phyloP scores from a whole-genome alignment of 768 basidiomycete genomes.

The Rubroboletus satanas region DNA sequence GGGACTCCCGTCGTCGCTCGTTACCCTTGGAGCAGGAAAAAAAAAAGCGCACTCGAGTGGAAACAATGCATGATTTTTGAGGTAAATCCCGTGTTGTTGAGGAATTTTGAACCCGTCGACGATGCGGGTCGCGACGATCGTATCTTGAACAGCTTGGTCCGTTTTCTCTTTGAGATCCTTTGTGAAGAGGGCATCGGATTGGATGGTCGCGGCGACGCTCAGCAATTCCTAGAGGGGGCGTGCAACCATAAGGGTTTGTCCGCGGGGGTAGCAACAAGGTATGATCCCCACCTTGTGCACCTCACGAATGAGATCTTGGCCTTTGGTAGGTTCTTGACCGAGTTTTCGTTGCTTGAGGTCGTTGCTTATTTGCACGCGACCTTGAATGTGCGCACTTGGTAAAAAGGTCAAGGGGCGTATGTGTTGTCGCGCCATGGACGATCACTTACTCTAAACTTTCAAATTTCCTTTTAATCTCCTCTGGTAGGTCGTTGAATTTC shows the following conservation, averaged over 20 bases:
- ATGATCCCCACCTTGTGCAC: slow-evolving; percentile 56
- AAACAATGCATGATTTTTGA: slow-evolving; percentile 78
- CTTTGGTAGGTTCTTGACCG: slow-evolving; percentile 70
- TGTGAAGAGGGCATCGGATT: slow-evolving; percentile 61
- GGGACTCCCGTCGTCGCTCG: neutral
- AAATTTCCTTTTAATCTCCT: slow-evolving; percentile 57
- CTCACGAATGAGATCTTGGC: slow-evolving; percentile 61
- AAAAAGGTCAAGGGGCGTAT: slow-evolving; percentile 6
- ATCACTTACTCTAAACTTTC: slow-evolving; percentile 66
- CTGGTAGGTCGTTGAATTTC: slow-evolving; percentile 81
- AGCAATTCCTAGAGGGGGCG: slow-evolving; percentile 54
- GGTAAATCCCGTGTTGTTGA: slow-evolving; percentile 62
- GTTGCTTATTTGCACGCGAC: slow-evolving; percentile 75
- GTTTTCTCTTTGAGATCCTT: slow-evolving; percentile 71
- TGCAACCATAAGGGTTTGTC: neutral
- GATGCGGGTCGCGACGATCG: slow-evolving; percentile 70
- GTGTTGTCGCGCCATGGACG: neutral
- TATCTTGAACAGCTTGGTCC: slow-evolving; percentile 77
- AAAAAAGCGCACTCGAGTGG: slow-evolving; percentile 63
- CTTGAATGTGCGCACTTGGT: slow-evolving; percentile 66
- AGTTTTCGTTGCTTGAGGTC: slow-evolving; percentile 73
- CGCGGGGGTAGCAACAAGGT: neutral
- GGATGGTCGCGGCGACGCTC: slow-evolving; percentile 56
- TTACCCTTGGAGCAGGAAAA: neutral
- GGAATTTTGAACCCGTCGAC: slow-evolving; percentile 77